Conservation (phyloP, 495 filamentous ascomycete genomes). For the Cetradonia linearis region DNA sequence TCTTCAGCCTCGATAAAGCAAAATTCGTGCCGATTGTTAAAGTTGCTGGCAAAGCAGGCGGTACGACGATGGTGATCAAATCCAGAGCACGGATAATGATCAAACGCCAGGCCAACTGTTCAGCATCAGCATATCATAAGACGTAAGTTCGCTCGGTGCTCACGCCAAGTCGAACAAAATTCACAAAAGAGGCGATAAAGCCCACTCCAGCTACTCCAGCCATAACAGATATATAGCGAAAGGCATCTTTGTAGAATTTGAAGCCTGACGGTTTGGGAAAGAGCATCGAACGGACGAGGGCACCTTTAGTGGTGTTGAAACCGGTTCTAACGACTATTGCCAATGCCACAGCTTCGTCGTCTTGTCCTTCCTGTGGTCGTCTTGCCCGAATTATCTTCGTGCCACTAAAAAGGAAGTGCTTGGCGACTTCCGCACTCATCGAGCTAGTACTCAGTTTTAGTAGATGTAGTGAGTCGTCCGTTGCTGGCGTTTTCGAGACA, state of each 20-base stretch:
- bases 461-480: conserved; percentile 63
- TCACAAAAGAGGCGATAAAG: conserved; percentile 82
- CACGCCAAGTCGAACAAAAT: conserved; percentile 73
- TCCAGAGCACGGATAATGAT: conserved; percentile 90
- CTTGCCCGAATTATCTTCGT: conserved; percentile 91
- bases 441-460: conserved; percentile 70
- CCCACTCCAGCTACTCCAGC: conserved; percentile 75
- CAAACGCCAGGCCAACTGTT: conserved; percentile 66
- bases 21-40: conserved; percentile 95
- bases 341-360: conserved; percentile 83
- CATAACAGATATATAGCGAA: conserved; percentile 98
- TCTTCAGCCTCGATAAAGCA: conserved; percentile 74
- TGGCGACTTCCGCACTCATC: conserved; percentile 67
- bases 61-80: conserved; percentile 95
- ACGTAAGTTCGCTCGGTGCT: conserved; percentile 20
- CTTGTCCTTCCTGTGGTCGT: conserved; percentile 71
- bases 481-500: conserved; percentile 81
- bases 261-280: conserved; percentile 97
- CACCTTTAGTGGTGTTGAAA: conserved; percentile 95
- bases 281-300: conserved; percentile 93
- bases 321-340: conserved; percentile 88
- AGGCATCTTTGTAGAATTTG: conserved; percentile 96
- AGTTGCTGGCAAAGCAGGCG: conserved; percentile 92
- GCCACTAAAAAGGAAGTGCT: conserved; percentile 84
- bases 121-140: conserved; percentile 22